phyloP scores from a whole-genome alignment of 1,284 basidiomycete species.

The Neonothopanus nambi region DNA sequence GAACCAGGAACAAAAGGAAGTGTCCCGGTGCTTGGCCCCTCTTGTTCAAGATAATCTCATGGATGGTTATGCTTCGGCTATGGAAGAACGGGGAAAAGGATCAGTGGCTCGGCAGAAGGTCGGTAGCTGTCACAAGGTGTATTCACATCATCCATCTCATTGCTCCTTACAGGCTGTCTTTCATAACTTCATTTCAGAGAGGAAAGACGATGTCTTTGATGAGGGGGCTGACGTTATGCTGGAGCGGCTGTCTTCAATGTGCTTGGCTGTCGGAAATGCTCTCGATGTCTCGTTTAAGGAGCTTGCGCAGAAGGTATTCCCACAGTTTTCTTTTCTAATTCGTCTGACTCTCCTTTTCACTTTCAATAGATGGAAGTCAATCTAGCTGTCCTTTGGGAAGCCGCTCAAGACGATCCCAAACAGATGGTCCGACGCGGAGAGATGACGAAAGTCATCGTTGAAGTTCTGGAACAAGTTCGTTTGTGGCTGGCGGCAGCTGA shows the following conservation, averaged over 20 bases:
- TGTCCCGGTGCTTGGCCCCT: constrained; percentile 56
- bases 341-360: constrained; percentile 1
- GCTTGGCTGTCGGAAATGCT: constrained; percentile 49
- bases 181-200: constrained; percentile 40
- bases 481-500: constrained; percentile 44
- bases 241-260: constrained; percentile 43
- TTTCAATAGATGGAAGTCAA: constrained; percentile 57
- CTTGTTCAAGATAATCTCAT: constrained; percentile 52
- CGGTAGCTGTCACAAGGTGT: background rate
- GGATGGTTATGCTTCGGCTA: constrained; percentile 52
- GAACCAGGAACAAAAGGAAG: constrained; percentile 56
- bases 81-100: constrained; percentile 53
- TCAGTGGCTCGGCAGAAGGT: constrained; percentile 65
- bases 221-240: constrained; percentile 53
- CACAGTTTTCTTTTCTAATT: background rate
- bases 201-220: constrained; percentile 53
- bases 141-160: background rate
- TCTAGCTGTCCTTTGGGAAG: constrained; percentile 61
- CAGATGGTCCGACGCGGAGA: constrained; percentile 43
- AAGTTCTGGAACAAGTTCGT: constrained; percentile 42
- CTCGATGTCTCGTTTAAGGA: constrained; percentile 46
- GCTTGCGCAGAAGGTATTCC: constrained; percentile 54
- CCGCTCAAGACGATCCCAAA: constrained; percentile 43
- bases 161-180: constrained; percentile 42
- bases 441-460: constrained; percentile 37